phyloP scores from a whole-genome alignment of 2,329 filamentous ascomycete genomes.

The Capronia americana region DNA sequence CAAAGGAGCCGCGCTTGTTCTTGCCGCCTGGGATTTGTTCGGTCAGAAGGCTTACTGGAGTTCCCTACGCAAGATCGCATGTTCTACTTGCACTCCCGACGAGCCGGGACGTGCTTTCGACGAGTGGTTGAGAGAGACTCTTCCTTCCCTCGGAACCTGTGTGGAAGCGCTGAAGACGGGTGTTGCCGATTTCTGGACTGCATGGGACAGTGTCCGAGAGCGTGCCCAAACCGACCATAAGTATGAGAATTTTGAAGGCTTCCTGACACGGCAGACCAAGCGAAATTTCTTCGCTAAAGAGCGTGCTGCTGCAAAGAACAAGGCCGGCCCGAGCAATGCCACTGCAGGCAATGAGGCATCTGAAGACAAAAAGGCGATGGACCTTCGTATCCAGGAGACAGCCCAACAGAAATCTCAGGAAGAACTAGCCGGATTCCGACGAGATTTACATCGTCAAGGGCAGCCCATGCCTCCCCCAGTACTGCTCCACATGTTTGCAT shows the following conservation, averaged over 20 bases:
- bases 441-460: not conserved
- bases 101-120: slow-evolving; percentile 57
- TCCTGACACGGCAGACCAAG: slow-evolving; percentile 11
- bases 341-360: not conserved
- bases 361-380: not conserved
- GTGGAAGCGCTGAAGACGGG: slow-evolving; percentile 4
- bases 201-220: slow-evolving; percentile 25
- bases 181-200: slow-evolving; percentile 22
- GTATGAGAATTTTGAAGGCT: slow-evolving; percentile 27
- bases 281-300: not conserved
- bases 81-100: slow-evolving; percentile 50
- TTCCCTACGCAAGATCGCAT: slow-evolving; percentile 58
- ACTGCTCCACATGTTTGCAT: slow-evolving; percentile 66
- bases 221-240: not conserved
- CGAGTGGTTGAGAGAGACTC: slow-evolving; percentile 60
- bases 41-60: slow-evolving; percentile 56
- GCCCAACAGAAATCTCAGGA: slow-evolving; percentile 32
- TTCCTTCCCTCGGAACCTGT: slow-evolving; percentile 45
- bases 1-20: slow-evolving; percentile 59
- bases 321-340: not conserved
- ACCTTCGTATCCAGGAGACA: not conserved
- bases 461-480: slow-evolving; percentile 43
- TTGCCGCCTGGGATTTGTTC: slow-evolving; percentile 61
- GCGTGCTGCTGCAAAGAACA: slow-evolving; percentile 5
- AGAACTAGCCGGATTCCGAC: not conserved